These are phyloP conservation scores for Beauveria rudraprayagi DNA, from an alignment of 2,329 filamentous ascomycete genomes.

Conservation along the genomic window DNA sequence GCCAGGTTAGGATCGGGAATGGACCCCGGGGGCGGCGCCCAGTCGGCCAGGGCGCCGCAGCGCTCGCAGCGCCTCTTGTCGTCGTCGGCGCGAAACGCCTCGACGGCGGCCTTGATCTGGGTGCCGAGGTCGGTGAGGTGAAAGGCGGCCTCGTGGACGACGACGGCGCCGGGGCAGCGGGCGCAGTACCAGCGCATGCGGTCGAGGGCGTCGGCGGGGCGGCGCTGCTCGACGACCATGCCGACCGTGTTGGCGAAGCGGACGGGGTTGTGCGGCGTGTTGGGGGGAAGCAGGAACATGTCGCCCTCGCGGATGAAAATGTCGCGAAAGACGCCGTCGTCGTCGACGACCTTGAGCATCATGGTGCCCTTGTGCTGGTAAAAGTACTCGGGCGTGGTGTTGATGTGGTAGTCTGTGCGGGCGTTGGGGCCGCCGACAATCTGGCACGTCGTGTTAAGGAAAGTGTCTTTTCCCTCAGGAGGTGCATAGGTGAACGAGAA, in stretches of 20 bases:
- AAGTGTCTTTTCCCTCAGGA: background rate
- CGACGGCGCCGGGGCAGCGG: slow-evolving; percentile 44
- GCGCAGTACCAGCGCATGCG: slow-evolving; percentile 85
- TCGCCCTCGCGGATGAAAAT: slow-evolving; percentile 87
- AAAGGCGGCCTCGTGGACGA: slow-evolving; percentile 82
- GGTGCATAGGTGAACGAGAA: no score
- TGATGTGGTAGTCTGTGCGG: slow-evolving; percentile 94
- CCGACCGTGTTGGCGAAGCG: slow-evolving; percentile 92
- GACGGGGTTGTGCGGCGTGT: slow-evolving; percentile 94
- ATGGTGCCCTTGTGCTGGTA: slow-evolving; percentile 92
- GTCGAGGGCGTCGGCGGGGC: slow-evolving; percentile 64
- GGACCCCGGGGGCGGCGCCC: slow-evolving; percentile 52
- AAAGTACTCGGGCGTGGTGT: slow-evolving; percentile 94
- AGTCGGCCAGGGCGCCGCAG: slow-evolving; percentile 71
- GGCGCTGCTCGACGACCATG: slow-evolving; percentile 79
- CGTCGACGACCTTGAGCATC: slow-evolving; percentile 85
- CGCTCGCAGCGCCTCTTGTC: slow-evolving; percentile 64
- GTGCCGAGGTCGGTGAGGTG: slow-evolving; percentile 85
- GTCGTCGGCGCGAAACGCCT: slow-evolving; percentile 63
- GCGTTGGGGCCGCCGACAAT: slow-evolving; percentile 95
- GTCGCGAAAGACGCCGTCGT: slow-evolving; percentile 61
- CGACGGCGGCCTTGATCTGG: slow-evolving; percentile 88
- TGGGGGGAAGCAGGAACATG: slow-evolving; percentile 86
- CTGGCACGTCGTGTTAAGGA: slow-evolving; percentile 28
- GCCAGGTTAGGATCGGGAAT: slow-evolving; percentile 52